phyloP scores from a whole-genome alignment of 2,329 filamentous ascomycete genomes.

The Zasmidium angulare region DNA sequence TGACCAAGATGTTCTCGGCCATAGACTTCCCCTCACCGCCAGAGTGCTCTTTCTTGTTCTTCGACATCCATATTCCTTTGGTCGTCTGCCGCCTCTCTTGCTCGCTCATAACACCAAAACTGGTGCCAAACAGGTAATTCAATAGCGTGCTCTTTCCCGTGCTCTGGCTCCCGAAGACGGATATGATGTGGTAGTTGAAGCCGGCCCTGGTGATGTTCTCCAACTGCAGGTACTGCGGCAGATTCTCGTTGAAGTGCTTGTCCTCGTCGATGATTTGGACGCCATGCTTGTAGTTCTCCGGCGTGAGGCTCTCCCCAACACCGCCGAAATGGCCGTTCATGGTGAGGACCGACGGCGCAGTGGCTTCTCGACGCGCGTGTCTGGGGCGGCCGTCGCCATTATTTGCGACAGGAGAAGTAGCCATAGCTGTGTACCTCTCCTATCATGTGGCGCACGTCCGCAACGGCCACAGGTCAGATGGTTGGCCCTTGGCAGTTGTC shows the following conservation, averaged over 20 bases:
- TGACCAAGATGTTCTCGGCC: conserved; percentile 97
- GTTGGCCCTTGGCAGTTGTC: neutral
- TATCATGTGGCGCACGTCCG: neutral
- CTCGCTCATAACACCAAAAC: conserved; percentile 98
- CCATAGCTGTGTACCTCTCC: neutral
- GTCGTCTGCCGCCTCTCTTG: conserved; percentile 91
- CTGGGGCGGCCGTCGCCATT: neutral
- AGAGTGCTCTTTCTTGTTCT: conserved; percentile 70
- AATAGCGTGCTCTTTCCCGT: conserved; percentile 97
- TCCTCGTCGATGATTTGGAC: conserved; percentile 96
- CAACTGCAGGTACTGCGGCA: conserved; percentile 77
- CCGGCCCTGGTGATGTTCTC: conserved; percentile 82
- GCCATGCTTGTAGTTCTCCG: conserved; percentile 80
- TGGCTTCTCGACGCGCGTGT: conserved; percentile 26
- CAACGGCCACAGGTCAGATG: neutral
- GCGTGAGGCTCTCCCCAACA: conserved; percentile 64
- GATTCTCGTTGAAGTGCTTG: conserved; percentile 88
- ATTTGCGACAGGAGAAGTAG: neutral
- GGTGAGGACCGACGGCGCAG: conserved; percentile 40
- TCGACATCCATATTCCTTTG: conserved; percentile 99
- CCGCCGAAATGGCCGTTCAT: conserved; percentile 81
- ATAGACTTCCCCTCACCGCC: conserved; percentile 58
- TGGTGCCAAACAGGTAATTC: conserved; percentile 91
- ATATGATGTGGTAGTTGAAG: conserved; percentile 99
- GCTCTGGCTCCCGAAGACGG: conserved; percentile 97